Evolutionary conservation across 345 rosid genomes (phyloP), one percentile per base, ranked within the genome.

Genomic region (Lepidium sativum): DNA sequence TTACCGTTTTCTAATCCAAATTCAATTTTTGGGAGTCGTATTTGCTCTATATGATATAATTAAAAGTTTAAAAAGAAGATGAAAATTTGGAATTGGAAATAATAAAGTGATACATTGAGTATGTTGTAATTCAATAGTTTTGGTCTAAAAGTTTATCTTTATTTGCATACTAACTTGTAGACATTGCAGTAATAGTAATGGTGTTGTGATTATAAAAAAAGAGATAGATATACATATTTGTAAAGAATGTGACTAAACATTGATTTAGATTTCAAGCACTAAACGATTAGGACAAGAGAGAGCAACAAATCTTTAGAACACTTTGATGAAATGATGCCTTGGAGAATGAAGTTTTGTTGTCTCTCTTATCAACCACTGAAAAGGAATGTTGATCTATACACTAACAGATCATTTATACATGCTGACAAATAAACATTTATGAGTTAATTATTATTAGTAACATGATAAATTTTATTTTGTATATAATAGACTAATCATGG

Each of bases 371-470:
- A 44, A 43, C 63, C 75, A 45, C 37, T 44, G 38, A 45, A 63
- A 62, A 54, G 50, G 51, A 70, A 63, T 63, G 64, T 63, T 70
- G 75, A 63, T 70, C 57, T 54, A 70, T 27, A 54, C 63, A 63
- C 51, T 70, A 70, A 6, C 69, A 63, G 54, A 45, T 70, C 69
- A 63, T n/a, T 63, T 7, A 50, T 31, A 40, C 37, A 59, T 50
- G 15, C 21, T 50, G 25, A 69, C n/a, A 0, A 60, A 41, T 40
- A 42, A 49, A 23, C 48, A 60, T 12, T 47, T 16, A 52, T 23
- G 12, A 52, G 39, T 60, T 48, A 60, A 33, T 52, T 51, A 47
- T 29, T 20, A 41, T 31, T 25, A 14, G 33, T 33, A 43, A n/a
- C n/a, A 42, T 34, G 23, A 60, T 16, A 21, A 31, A 14, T 18